These are phyloP conservation scores for Rhododendron henanense DNA, from an alignment of 148 eudicot genomes.

Conservation along the genomic window DNA sequence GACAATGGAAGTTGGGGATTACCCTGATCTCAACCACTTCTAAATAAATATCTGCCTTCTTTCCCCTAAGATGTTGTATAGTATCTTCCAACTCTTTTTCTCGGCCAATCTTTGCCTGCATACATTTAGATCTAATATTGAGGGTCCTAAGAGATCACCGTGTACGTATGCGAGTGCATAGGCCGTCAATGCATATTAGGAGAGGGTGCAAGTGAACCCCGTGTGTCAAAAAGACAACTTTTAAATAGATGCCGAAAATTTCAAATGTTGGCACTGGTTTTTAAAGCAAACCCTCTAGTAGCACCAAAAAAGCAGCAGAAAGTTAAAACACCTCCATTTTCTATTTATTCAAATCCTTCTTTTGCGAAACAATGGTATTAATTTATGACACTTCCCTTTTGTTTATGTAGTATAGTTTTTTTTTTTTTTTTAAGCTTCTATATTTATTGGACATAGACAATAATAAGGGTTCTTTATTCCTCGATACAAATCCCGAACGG, in stretches of 20 bases:
- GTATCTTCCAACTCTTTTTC: slow-evolving; percentile 37
- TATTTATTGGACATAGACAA: no score
- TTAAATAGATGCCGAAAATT: no score
- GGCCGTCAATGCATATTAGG: background rate
- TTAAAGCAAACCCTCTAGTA: no score
- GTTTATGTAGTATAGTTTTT: background rate
- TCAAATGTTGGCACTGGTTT: no score
- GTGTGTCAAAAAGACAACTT: background rate
- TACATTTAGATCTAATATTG: background rate
- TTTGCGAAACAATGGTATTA: background rate
- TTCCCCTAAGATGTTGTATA: slow-evolving; percentile 45
- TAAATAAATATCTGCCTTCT: slow-evolving; percentile 29
- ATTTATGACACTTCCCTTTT: background rate
- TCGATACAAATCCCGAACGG: no score
- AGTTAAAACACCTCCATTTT: background rate
- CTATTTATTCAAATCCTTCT: background rate
- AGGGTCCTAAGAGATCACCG: background rate
- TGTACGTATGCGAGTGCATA: background rate
- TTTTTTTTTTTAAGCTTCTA: background rate
- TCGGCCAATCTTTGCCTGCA: slow-evolving; percentile 48
- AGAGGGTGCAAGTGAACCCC: background rate
- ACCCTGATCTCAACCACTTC: slow-evolving; percentile 64
- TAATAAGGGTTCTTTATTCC: no score
- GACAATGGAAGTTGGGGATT: background rate
- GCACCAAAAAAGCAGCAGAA: no score